Evolutionary conservation across 768 basidiomycete species (phyloP), one percentile per base, ranked within the genome.

Genomic region (Suillus bovinus): DNA sequence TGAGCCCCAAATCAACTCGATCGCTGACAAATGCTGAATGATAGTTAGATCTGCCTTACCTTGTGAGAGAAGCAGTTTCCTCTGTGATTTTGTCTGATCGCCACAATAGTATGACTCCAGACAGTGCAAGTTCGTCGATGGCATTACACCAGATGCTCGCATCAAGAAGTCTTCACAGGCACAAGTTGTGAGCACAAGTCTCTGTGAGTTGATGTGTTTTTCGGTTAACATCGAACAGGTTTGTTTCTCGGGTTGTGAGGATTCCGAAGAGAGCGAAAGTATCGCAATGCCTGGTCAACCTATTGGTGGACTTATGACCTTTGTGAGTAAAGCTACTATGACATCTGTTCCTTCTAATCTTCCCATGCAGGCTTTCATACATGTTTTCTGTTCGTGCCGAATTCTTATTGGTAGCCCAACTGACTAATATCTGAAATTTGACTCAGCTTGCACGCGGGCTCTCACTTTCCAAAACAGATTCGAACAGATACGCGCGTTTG

Each of bases 191-290:
- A 56, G 54, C 17, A 56, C 13, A 5, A 20, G 17, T 39, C 20
- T 39, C 6, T 55, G 34, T 22, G 10, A 27, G 36, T 27, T 11
- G 3, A 11, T 39, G 5, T 27, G 0, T 20, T 56, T 16, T 6
- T 56, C 36, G 27, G 10, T 13, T 10, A 56, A 20, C 6, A 27
- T 56, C 11, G 38, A 27, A 24, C 17, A 56, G 55, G 24, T 39
- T 39, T 56, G 55, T 4, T 56, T 56, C 24, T 56, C 55, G 17
- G 55, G 55, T 56, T 56, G 55, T 38, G 55, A 36, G 10, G 55
- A 56, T 39, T 56, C 10, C 10, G 36, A 56, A 39, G 38, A 38
- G 55, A 56, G 55, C 13, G 55, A 56, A 39, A 56, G 55, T 11
- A 17, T 56, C 36, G 10, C 36, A 20, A 27, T 56, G 16, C 55